These are phyloP conservation scores for Knoxdaviesia capensis DNA, from an alignment of 2,329 filamentous ascomycete species.

Conservation along the genomic window DNA sequence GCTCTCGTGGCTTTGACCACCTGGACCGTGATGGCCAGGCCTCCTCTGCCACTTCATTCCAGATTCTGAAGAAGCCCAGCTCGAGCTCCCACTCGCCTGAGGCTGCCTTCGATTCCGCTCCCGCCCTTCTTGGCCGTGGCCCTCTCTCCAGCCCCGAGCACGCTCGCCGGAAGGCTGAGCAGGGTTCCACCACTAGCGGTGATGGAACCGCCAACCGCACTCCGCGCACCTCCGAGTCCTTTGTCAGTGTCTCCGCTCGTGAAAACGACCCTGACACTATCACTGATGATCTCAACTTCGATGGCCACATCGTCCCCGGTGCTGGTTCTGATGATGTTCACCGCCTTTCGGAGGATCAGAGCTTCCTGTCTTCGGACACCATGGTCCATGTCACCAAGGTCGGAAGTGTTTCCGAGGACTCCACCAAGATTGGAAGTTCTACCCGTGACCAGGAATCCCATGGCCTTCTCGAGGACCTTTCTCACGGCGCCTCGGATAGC, in stretches of 20 bases:
- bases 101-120: conserved; percentile 17
- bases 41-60: conserved; percentile 17
- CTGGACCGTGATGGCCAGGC: conserved; percentile 9
- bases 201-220: conserved; percentile 9
- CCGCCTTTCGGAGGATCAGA: no score
- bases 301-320: no score
- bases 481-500: no score
- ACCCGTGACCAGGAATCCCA: no score
- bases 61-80: conserved; percentile 30
- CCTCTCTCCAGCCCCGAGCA: conserved; percentile 23
- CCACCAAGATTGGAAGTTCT: no score
- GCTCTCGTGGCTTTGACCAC: conserved; percentile 3
- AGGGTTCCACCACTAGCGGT: conserved; percentile 17
- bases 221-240: conserved; percentile 4
- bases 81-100: conserved; percentile 16
- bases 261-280: conserved; percentile 2
- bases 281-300: no score
- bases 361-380: no score
- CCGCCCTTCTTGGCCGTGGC: conserved; percentile 19
- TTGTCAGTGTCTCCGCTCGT: conserved; percentile 3
- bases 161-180: conserved; percentile 16
- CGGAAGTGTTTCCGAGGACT: no score
- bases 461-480: no score
- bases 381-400: no score
- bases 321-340: no score